Evolutionary conservation across 441 rosid species (phyloP).

Genomic region (Euphorbia schlechtendalii): DNA sequence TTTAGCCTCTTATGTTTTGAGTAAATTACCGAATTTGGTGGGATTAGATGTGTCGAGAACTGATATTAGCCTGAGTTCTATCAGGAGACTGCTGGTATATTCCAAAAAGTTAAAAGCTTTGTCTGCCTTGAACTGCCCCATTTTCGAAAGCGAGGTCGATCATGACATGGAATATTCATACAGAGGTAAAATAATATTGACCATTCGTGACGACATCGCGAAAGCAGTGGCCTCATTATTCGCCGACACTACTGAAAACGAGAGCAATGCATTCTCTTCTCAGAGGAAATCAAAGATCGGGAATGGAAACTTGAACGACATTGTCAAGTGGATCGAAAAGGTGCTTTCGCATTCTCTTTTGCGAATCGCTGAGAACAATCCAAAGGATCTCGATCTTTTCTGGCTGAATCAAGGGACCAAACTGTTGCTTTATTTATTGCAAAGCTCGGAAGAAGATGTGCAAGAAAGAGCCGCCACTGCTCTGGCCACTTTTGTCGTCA

Average conservation of each 20-base stretch:
- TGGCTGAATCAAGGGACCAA: conserved; percentile 92
- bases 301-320: conserved; percentile 44
- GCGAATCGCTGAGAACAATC: conserved; percentile 74
- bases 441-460: conserved; percentile 85
- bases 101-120: conserved; percentile 33
- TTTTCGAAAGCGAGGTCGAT: conserved; percentile 32
- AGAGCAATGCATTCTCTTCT: conserved; percentile 37
- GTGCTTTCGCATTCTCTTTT: conserved; percentile 71
- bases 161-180: conserved; percentile 14
- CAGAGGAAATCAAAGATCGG: conserved; percentile 49
- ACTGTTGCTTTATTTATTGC: conserved; percentile 72
- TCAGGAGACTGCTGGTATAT: conserved; percentile 26
- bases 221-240: conserved; percentile 60
- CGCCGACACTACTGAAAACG: conserved; percentile 42
- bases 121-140: conserved; percentile 38
- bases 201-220: conserved; percentile 51
- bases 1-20: conserved; percentile 30
- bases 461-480: conserved; percentile 94
- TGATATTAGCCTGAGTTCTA: conserved; percentile 32
- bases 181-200: conserved; percentile 62
- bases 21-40: conserved; percentile 33
- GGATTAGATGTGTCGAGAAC: conserved; percentile 51
- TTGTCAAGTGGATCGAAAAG: conserved; percentile 81
- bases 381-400: conserved; percentile 64
- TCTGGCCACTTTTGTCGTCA: conserved; percentile 33